These are phyloP conservation scores for Leishmania aethiopica DNA, from an alignment of 208 protist genomes.

Conservation along the genomic window DNA sequence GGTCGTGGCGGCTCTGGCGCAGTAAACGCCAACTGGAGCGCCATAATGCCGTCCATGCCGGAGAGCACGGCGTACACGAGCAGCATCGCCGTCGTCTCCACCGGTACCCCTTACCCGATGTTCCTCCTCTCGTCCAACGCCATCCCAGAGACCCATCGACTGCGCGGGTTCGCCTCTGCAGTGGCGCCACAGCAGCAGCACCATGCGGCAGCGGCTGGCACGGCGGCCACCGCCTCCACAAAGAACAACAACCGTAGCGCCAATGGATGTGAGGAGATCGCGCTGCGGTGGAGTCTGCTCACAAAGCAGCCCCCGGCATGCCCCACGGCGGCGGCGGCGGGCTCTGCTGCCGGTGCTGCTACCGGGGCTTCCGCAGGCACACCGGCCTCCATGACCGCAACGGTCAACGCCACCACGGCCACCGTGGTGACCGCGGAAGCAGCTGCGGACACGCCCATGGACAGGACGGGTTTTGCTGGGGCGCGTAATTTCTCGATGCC, in stretches of 20 bases:
- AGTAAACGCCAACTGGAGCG: constrained; percentile 1
- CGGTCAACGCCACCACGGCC: not conserved
- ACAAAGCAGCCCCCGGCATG: constrained; percentile 4
- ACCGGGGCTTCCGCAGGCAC: not conserved
- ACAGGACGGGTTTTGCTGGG: not conserved
- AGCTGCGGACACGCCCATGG: not conserved
- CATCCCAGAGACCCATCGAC: constrained; percentile 29
- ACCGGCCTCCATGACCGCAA: not conserved
- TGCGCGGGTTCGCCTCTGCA: constrained; percentile 23
- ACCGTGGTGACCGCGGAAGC: not conserved
- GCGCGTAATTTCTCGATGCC: not conserved
- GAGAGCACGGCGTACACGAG: constrained; percentile 16
- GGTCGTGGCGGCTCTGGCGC: not conserved
- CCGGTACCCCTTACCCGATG: constrained; percentile 28
- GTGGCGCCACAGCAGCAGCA: not conserved
- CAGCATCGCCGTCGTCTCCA: constrained; percentile 22
- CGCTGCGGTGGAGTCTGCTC: constrained; percentile 30
- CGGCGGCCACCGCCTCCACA: not conserved
- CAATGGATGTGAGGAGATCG: constrained; percentile 33
- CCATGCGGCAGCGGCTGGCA: not conserved
- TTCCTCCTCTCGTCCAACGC: constrained; percentile 32
- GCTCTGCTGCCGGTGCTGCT: not conserved
- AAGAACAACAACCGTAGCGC: constrained; percentile 38
- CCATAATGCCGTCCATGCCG: constrained; percentile 7
- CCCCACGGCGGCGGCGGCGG: not conserved